Conservation (phyloP, 768 basidiomycete species). For the Pleurotus platypus region DNA sequence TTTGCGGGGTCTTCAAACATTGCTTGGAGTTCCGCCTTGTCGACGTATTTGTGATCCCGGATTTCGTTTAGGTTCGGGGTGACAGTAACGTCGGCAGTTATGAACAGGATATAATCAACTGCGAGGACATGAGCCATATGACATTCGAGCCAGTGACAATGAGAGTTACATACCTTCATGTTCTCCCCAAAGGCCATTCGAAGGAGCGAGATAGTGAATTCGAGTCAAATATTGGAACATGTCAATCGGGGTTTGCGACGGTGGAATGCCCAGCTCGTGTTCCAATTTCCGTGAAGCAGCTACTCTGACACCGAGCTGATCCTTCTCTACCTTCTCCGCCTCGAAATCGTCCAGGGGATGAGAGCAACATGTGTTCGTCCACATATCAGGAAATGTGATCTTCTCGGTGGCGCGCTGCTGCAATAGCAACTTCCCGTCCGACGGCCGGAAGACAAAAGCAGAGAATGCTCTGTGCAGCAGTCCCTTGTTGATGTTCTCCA, state of each 20-base stretch:
- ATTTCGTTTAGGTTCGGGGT: slow-evolving; percentile 88
- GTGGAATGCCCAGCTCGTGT: slow-evolving; percentile 94
- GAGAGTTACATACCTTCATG: slow-evolving; percentile 73
- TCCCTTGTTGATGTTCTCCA: slow-evolving; percentile 94
- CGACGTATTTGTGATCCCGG: slow-evolving; percentile 85
- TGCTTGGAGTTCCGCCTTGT: slow-evolving; percentile 80
- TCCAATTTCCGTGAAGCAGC: slow-evolving; percentile 96
- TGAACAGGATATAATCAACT: slow-evolving; percentile 99
- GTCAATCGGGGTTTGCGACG: slow-evolving; percentile 70
- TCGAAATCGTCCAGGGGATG: slow-evolving; percentile 94
- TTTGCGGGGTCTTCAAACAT: slow-evolving; percentile 87
- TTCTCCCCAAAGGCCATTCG: slow-evolving; percentile 92
- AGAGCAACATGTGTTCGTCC: slow-evolving; percentile 99
- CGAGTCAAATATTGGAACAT: slow-evolving; percentile 92
- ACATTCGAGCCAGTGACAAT: neutral
- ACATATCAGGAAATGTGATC: slow-evolving; percentile 99
- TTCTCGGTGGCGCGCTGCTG: slow-evolving; percentile 97
- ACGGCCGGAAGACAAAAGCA: slow-evolving; percentile 92
- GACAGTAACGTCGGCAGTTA: slow-evolving; percentile 84
- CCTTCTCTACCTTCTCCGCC: slow-evolving; percentile 70
- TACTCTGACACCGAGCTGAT: slow-evolving; percentile 78
- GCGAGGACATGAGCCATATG: neutral
- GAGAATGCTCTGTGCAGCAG: slow-evolving; percentile 98
- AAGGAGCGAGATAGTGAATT: slow-evolving; percentile 97
- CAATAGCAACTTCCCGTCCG: slow-evolving; percentile 87